Evolutionary conservation across 2,329 filamentous ascomycete species (phyloP), one percentile per base, ranked within the genome.

Genomic region (Fonsecaea multimorphosa): DNA sequence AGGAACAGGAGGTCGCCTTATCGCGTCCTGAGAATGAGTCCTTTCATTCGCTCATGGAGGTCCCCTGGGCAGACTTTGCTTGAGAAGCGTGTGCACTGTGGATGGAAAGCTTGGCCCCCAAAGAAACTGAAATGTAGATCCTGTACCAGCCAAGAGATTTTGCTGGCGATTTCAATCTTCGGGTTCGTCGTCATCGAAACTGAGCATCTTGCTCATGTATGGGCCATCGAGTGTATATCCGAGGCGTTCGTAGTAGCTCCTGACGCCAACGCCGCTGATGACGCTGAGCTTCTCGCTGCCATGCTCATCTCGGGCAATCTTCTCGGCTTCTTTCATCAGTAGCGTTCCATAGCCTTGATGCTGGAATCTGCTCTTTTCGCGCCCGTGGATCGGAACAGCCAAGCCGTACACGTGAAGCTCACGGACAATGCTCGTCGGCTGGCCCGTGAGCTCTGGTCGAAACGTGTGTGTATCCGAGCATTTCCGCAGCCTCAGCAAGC

Each of bases 371-470:
- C 91, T 89, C 22, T 94, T 93, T 73, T 99, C 95, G 63, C 96
- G 86, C 8, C 93, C 94, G 78, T 99, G 95, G 53, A 99, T 91
- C 0, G 95, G 96, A n/a, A 99, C 95, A 0, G 96, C 95, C 22
- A 92, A 94, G 7, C 95, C 95, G 76, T 99, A 99, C 0, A 99
- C 95, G 78, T 99, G 95, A 62, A 99, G 83, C 78, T 99, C 95
- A 57, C 95, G 86, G 4, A 99, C 93, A 73, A 99, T 84, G 78
- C 92, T 97, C 0, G 92, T 96, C 55, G 91, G 92, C 80, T 98
- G 94, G 1, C 87, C 89, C 0, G 84, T 88, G 44, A 99, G 86
- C 77, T 99, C 95, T 53, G 91, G 87, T 24, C 96, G 88, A 82
- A 94, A 99, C 0, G 95, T 98, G 79, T 97, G 93, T 73, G 91